A percentile compares a stretch with the other conserved stretches of the same genome.
These are phyloP conservation scores for Cenococcum geophilum DNA, from an alignment of 495 filamentous ascomycete species.

Conservation along the genomic window DNA sequence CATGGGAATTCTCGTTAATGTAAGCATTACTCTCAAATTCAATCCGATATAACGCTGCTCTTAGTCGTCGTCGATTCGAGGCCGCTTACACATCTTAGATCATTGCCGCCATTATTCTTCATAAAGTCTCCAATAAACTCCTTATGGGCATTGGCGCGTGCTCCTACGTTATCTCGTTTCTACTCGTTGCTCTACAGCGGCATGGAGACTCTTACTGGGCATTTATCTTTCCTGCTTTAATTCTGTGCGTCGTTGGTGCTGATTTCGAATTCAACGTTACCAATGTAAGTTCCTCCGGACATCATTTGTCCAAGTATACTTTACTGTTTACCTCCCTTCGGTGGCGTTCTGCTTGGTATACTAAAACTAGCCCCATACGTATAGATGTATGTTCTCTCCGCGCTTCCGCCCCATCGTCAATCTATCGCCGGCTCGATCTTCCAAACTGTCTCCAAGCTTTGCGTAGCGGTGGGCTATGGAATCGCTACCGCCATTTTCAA, in stretches of 20 bases:
- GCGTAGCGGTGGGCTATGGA: slow-evolving; percentile 36
- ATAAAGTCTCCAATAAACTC: slow-evolving; percentile 40
- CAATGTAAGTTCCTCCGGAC: slow-evolving; percentile 42
- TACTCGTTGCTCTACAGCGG: slow-evolving; percentile 35
- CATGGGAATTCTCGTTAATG: slow-evolving; percentile 35
- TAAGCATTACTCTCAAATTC: background rate
- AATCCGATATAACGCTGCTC: background rate
- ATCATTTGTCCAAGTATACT: background rate
- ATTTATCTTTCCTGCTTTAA: slow-evolving; percentile 37
- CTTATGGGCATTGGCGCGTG: slow-evolving; percentile 37
- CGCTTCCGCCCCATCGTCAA: slow-evolving; percentile 36
- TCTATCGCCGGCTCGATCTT: slow-evolving; percentile 40
- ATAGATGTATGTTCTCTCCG: slow-evolving; percentile 42
- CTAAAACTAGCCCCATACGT: background rate
- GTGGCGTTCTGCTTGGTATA: background rate
- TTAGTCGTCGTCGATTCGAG: background rate
- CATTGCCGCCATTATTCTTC: slow-evolving; percentile 38
- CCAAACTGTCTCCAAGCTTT: slow-evolving; percentile 39
- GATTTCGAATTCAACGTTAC: slow-evolving; percentile 54
- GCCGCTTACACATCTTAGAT: slow-evolving; percentile 15
- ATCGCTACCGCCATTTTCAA: slow-evolving; percentile 39
- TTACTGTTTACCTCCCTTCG: background rate
- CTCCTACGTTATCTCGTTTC: slow-evolving; percentile 33
- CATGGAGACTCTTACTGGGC: slow-evolving; percentile 37
- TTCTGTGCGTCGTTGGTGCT: slow-evolving; percentile 37